Evolutionary conservation across 148 eudicot genomes (phyloP).

Genomic region (Bassia scoparia): DNA sequence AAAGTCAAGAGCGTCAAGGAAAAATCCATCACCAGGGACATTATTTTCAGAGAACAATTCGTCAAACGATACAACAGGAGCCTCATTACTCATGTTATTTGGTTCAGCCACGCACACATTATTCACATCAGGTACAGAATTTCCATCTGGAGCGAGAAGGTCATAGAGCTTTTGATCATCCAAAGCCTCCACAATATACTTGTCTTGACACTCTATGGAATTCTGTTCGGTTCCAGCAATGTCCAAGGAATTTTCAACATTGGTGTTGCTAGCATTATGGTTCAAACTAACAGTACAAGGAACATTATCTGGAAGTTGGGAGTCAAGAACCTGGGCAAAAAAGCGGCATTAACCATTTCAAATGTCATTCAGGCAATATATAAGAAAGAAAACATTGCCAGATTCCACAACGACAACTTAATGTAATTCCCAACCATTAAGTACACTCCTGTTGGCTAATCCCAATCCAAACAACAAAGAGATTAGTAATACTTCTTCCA

Average conservation of each 20-base stretch:
- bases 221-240: constrained; percentile 29
- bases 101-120: constrained; percentile 53
- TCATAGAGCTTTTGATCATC: constrained; percentile 38
- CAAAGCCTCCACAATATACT: constrained; percentile 28
- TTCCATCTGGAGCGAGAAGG: constrained; percentile 31
- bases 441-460: neutral
- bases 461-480: too few species aligned
- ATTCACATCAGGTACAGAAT: constrained; percentile 37
- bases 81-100: constrained; percentile 33
- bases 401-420: neutral
- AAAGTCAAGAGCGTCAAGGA: constrained; percentile 64
- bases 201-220: constrained; percentile 28
- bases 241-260: constrained; percentile 30
- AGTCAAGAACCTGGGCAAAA: constrained; percentile 47
- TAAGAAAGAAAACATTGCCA: neutral
- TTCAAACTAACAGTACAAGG: constrained; percentile 35
- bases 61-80: constrained; percentile 42
- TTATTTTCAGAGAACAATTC: constrained; percentile 38
- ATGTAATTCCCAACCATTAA: neutral
- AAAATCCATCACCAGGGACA: constrained; percentile 42
- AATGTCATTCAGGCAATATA: neutral
- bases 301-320: constrained; percentile 31
- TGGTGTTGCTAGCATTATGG: constrained; percentile 34
- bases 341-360: neutral
- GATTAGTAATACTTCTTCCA: too few species aligned